These are phyloP conservation scores for Pseudopyrenochaeta lycopersici DNA, from an alignment of 2,329 filamentous ascomycete species.

Conservation along the genomic window DNA sequence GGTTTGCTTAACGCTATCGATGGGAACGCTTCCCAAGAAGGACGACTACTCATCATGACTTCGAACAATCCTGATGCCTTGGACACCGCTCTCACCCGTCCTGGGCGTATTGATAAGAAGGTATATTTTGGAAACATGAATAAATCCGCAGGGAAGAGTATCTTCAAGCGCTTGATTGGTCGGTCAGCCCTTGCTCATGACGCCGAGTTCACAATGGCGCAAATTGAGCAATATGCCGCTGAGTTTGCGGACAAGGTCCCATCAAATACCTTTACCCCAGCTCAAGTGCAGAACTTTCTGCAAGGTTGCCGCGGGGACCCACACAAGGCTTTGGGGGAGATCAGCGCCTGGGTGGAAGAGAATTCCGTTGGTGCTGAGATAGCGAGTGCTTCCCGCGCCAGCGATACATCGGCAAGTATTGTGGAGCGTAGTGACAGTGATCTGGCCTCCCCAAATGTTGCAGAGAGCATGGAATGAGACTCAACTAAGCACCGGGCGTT, in stretches of 20 bases:
- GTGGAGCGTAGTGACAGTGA: neutral
- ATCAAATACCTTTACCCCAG: constrained; percentile 34
- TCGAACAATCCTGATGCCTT: constrained; percentile 79
- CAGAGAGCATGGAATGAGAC: neutral
- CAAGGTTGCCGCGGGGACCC: constrained; percentile 39
- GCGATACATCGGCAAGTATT: constrained; percentile 3
- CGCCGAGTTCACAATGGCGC: constrained; percentile 20
- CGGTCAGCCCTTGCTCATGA: constrained; percentile 29
- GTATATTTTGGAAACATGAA: constrained; percentile 68
- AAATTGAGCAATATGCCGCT: constrained; percentile 32
- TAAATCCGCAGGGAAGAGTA: constrained; percentile 26
- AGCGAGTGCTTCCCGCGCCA: neutral
- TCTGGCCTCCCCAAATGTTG: neutral
- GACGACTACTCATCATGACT: constrained; percentile 81
- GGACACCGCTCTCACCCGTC: constrained; percentile 76
- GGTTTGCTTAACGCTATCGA: constrained; percentile 81
- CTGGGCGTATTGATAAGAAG: constrained; percentile 79
- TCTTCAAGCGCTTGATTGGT: constrained; percentile 44
- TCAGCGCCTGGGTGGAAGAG: constrained; percentile 31
- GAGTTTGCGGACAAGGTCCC: constrained; percentile 40
- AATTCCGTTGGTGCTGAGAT: constrained; percentile 3
- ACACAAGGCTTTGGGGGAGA: constrained; percentile 22
- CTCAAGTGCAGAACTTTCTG: constrained; percentile 44
- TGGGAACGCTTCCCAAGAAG: constrained; percentile 80
- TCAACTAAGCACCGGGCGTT: too few relatives aligned